These are phyloP conservation scores for Trichosporon ovoides DNA, from an alignment of 1,284 basidiomycete genomes.

Conservation along the genomic window DNA sequence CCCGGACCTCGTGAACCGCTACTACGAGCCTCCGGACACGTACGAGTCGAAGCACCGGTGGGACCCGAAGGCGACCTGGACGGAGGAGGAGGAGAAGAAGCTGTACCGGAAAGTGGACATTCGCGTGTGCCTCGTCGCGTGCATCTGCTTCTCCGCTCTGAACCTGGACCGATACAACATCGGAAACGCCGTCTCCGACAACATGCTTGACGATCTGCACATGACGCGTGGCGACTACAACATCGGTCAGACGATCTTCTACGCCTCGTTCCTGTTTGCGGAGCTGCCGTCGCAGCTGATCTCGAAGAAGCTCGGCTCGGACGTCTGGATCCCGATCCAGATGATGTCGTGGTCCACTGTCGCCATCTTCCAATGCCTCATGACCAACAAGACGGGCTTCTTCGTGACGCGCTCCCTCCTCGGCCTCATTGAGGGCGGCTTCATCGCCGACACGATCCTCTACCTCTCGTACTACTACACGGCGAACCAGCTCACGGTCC, in stretches of 20 bases:
- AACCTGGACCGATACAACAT: slow-evolving; percentile 42
- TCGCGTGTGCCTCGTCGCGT: slow-evolving; percentile 29
- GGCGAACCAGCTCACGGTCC: slow-evolving; percentile 27
- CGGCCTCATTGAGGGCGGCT: slow-evolving; percentile 45
- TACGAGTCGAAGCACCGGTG: slow-evolving; percentile 42
- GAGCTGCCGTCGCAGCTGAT: slow-evolving; percentile 46
- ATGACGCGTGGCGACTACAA: slow-evolving; percentile 47
- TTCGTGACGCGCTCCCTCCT: slow-evolving; percentile 37
- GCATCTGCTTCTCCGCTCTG: slow-evolving; percentile 38
- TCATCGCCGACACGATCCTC: slow-evolving; percentile 48
- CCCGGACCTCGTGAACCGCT: slow-evolving; percentile 26
- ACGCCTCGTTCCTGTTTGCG: slow-evolving; percentile 36
- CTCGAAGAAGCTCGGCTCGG: slow-evolving; percentile 47
- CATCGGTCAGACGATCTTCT: slow-evolving; percentile 40
- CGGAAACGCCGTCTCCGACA: slow-evolving; percentile 43
- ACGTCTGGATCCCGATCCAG: slow-evolving; percentile 46
- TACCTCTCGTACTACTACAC: slow-evolving; percentile 49
- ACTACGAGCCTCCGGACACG: slow-evolving; percentile 30
- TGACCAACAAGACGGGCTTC: slow-evolving; percentile 33
- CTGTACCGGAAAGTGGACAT: slow-evolving; percentile 34
- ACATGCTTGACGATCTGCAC: slow-evolving; percentile 43
- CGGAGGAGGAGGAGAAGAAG: slow-evolving; percentile 38
- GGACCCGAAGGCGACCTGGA: slow-evolving; percentile 46
- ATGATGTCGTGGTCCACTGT: slow-evolving; percentile 45
- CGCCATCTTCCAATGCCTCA: slow-evolving; percentile 31